phyloP scores from a whole-genome alignment of 306 rosid species.

The Biancaea sappan region DNA sequence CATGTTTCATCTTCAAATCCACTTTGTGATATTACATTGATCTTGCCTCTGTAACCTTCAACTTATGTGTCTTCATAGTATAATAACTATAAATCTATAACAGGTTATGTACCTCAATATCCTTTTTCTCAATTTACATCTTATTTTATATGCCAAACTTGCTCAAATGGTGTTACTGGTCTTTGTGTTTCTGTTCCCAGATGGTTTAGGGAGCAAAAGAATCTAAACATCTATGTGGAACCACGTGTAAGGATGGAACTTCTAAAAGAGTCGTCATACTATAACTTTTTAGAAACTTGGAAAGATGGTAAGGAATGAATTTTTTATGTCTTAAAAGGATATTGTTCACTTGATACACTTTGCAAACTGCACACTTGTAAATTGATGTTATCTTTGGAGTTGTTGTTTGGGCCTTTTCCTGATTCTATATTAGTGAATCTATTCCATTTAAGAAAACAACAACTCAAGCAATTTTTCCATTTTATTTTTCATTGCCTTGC shows the following conservation, averaged over 20 bases:
- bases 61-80: slow-evolving; percentile 5
- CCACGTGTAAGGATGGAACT: slow-evolving; percentile 84
- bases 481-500: too few relatives aligned
- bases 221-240: slow-evolving; percentile 74
- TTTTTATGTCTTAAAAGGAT: slow-evolving; percentile 16
- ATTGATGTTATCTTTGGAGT: slow-evolving; percentile 17
- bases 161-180: slow-evolving; percentile 15
- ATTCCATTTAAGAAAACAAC: slow-evolving; percentile 5
- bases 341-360: background rate
- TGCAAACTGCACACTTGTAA: slow-evolving; percentile 4
- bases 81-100: slow-evolving; percentile 21
- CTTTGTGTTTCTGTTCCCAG: slow-evolving; percentile 46
- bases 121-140: slow-evolving; percentile 20
- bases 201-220: slow-evolving; percentile 84
- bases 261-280: slow-evolving; percentile 80
- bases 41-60: slow-evolving; percentile 5
- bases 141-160: background rate
- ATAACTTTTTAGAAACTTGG: slow-evolving; percentile 80
- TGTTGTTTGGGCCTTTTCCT: background rate
- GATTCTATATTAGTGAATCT: slow-evolving; percentile 22
- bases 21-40: slow-evolving; percentile 4
- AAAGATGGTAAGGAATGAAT: slow-evolving; percentile 68
- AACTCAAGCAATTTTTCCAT: too few relatives aligned
- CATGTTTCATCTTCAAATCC: slow-evolving; percentile 20
- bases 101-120: background rate